phyloP scores from a whole-genome alignment of 2,329 filamentous ascomycete species.

The Colletotrichum caudatum region DNA sequence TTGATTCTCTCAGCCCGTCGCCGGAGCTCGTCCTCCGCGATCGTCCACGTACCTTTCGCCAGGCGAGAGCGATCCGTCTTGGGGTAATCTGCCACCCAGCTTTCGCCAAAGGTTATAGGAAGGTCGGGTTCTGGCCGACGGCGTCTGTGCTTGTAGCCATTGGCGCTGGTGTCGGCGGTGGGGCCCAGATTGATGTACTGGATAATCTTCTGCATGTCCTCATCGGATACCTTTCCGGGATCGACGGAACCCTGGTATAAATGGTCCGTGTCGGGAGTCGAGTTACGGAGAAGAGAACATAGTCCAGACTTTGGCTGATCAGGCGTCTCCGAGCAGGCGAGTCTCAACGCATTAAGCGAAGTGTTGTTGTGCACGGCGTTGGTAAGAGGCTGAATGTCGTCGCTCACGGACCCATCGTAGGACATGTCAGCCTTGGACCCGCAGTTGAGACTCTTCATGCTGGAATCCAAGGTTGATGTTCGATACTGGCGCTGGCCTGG shows the following conservation, averaged over 20 bases:
- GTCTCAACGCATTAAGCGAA: neutral
- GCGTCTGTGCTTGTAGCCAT: neutral
- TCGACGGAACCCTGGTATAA: constrained; percentile 14
- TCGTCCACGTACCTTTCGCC: constrained; percentile 42
- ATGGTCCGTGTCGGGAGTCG: constrained; percentile 9
- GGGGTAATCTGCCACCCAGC: constrained; percentile 46
- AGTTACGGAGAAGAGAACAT: constrained; percentile 8
- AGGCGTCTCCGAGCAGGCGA: constrained; percentile 22
- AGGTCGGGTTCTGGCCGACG: constrained; percentile 2
- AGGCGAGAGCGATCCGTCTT: constrained; percentile 28
- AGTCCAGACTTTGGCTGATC: constrained; percentile 11
- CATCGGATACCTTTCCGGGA: constrained; percentile 19
- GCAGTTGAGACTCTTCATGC: constrained; percentile 51
- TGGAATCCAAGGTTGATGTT: constrained; percentile 57
- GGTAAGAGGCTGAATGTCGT: constrained; percentile 43
- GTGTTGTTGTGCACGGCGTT: constrained; percentile 43
- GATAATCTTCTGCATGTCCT: constrained; percentile 3
- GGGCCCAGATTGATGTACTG: neutral
- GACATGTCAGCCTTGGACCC: constrained; percentile 44
- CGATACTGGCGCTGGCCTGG: constrained; percentile 65
- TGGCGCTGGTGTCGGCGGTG: neutral
- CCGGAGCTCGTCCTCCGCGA: constrained; percentile 45
- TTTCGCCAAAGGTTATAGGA: constrained; percentile 10
- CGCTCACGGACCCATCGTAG: constrained; percentile 44
- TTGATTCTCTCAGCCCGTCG: constrained; percentile 49